Conservation (phyloP, 768 basidiomycete species). For the Phlegmacium glaucopus region DNA sequence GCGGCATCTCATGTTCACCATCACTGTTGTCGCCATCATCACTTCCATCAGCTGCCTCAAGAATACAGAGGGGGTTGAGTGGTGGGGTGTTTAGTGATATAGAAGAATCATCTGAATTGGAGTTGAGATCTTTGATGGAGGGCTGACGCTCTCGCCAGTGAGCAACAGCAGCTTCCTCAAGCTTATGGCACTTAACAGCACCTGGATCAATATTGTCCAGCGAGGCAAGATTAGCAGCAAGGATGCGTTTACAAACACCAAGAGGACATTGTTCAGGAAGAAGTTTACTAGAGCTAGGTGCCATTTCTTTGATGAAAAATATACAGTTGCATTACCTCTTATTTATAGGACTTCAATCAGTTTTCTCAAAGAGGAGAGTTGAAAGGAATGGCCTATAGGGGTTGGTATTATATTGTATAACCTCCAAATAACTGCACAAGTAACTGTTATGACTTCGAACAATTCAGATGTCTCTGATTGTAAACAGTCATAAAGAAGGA, state of each 20-base stretch:
- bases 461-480: no score
- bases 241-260: neutral
- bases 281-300: neutral
- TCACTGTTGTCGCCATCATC: neutral
- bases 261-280: neutral
- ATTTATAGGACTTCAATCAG: neutral
- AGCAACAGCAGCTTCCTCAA: neutral
- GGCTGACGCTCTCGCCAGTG: neutral
- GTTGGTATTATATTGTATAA: no score
- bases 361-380: neutral
- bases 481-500: no score
- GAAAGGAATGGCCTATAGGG: neutral
- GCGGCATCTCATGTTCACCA: neutral
- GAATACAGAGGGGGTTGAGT: neutral
- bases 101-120: no score
- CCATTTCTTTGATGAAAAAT: neutral
- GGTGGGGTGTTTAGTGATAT: neutral
- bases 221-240: neutral
- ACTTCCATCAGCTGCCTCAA: neutral
- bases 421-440: no score
- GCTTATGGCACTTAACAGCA: neutral
- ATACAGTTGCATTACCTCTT: neutral
- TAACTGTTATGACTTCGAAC: no score
- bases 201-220: neutral
- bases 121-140: neutral